These are phyloP conservation scores for Pichia sp. DNA, from an alignment of 1,139 yeast species.

Conservation along the genomic window DNA sequence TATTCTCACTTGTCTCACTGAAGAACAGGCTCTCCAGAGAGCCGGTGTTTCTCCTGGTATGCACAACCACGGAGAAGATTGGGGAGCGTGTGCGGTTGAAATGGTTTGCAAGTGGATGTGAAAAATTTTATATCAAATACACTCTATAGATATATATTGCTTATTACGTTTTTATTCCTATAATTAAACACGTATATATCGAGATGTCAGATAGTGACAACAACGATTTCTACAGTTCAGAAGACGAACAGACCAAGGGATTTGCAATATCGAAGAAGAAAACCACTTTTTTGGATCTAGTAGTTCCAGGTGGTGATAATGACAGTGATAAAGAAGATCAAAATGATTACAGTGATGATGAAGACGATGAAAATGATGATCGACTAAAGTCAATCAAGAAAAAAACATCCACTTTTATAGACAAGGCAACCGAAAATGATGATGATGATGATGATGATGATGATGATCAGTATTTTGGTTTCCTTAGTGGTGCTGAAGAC, in stretches of 20 bases:
- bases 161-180: neutral
- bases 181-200: neutral
- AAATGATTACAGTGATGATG: slow-evolving; percentile 9
- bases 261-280: neutral
- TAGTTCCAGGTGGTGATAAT: slow-evolving; percentile 1
- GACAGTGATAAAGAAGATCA: slow-evolving; percentile 11
- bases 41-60: slow-evolving; percentile 78
- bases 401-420: slow-evolving; percentile 5
- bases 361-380: neutral
- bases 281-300: neutral
- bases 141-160: too few species aligned
- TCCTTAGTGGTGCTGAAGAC: slow-evolving; percentile 11
- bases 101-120: slow-evolving; percentile 42
- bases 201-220: slow-evolving; percentile 5
- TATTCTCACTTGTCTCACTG: slow-evolving; percentile 85
- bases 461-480: slow-evolving; percentile 14
- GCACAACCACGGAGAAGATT: slow-evolving; percentile 97
- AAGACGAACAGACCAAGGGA: slow-evolving; percentile 4
- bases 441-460: slow-evolving; percentile 15
- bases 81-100: slow-evolving; percentile 99
- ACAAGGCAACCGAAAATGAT: slow-evolving; percentile 4
- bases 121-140: neutral
- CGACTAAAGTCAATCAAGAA: neutral
- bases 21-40: slow-evolving; percentile 87
- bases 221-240: slow-evolving; percentile 8